A percentile compares a stretch with the other conserved stretches of the same genome.
Conservation (phyloP, 345 rosid genomes). For the rapeseed (Brassica napus) region Da-Ae NC_063451.1:18361001-18361500, state of each 20-base stretch:
- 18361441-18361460: slow-evolving; percentile 68
- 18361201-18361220: no score
- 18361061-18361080: no score
- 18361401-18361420: neutral
- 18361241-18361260: no score
- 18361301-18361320: slow-evolving; percentile 74
- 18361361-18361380: slow-evolving; percentile 3
- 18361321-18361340: slow-evolving; percentile 92
- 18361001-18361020: slow-evolving; percentile 26
- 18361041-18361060: no score
- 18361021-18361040: slow-evolving; percentile 15
- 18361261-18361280: no score
- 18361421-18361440: neutral
- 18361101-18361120: neutral
- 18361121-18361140: neutral
- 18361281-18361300: no score
- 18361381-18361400: neutral
- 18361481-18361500: slow-evolving; percentile 65
- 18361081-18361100: no score
- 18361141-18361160: no score
- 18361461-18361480: slow-evolving; percentile 66
- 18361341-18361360: slow-evolving; percentile 66
- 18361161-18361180: no score
- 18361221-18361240: no score
- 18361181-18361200: no score